Evolutionary conservation across 106 monocot genomes (phyloP), one percentile per base, ranked within the genome.

Genomic region (Posidonia australis): DNA sequence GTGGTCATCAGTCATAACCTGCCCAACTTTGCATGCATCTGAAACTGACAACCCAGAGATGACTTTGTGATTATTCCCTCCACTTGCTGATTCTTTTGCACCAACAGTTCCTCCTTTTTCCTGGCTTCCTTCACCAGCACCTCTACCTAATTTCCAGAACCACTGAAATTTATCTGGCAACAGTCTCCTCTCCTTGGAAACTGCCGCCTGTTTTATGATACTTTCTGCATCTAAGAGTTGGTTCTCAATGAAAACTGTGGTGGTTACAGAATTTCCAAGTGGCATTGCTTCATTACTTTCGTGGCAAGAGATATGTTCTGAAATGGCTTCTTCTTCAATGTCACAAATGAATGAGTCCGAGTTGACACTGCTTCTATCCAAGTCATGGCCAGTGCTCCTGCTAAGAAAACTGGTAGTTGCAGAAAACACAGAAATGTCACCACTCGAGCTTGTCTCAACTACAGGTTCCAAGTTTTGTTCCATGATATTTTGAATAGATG

Each of bases 71-170:
- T 28, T 29, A 64, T 71, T 66, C 46, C 58, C 74, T 66, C 1
- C 51, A 64, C 25, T 73, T 1, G 54, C 27, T 30, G 62, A 28
- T 16, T 28, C 28, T 31, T 42, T 70, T 0, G 60, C 9, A 9
- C 54, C 67, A 1, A 13, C 22, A 21, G 3, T 29, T 29, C 31
- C 31, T 61, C 21, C 76, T 23, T 76, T 77, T n/a, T 76, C 78
- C 1, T 27, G 7, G 20, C 27, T 77, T 16, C 59, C 44, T 63
- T 67, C 75, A 21, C 13, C n/a, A 31, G 42, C 61, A 30, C 62
- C 68, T 74, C 63, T 76, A 63, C 70, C 79, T 25, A 85, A 78
- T 66, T 75, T 85, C 73, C 78, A 85, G 27, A 85, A 36, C 89
- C 89, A 85, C 52, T 79, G 82, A 36, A 85, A 82, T 73, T 54